A percentile compares a stretch with the other conserved stretches of the same genome.
phyloP scores from a whole-genome alignment of 805 yeast species.

The Zygosaccharomyces kombuchaensis region DNA sequence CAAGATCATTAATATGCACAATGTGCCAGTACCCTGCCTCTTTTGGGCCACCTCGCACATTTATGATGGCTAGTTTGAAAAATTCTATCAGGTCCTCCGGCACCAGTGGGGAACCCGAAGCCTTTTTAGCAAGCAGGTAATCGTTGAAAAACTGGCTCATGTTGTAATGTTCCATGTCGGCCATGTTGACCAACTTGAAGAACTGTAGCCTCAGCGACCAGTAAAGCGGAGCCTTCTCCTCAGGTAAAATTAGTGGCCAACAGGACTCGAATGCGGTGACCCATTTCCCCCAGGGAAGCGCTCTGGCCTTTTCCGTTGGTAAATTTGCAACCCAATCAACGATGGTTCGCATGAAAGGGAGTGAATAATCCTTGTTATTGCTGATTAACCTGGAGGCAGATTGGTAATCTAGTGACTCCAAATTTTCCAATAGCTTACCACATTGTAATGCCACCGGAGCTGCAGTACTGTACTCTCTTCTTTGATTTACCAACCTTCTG shows the following conservation, averaged over 20 bases:
- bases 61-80: conserved; percentile 13
- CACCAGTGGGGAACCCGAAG: conserved; percentile 15
- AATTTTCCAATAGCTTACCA: conserved; percentile 4
- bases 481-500: conserved; percentile 27
- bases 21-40: conserved; percentile 15
- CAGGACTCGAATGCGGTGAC: conserved; percentile 15
- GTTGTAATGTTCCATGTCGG: conserved; percentile 11
- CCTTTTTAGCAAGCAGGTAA: conserved; percentile 21
- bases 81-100: conserved; percentile 20
- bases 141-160: conserved; percentile 14
- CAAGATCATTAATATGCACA: conserved; percentile 11
- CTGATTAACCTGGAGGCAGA: conserved; percentile 8
- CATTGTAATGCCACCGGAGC: conserved; percentile 4
- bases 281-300: conserved; percentile 15
- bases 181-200: conserved; percentile 16
- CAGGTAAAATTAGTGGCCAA: conserved; percentile 25
- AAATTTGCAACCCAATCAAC: conserved; percentile 10
- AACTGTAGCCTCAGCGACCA: conserved; percentile 25
- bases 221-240: conserved; percentile 9
- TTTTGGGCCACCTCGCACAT: conserved; percentile 7
- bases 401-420: conserved; percentile 14
- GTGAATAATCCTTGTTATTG: conserved; percentile 2
- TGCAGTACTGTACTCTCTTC: conserved; percentile 27
- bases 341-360: conserved; percentile 9
- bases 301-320: conserved; percentile 3